Conservation (phyloP, 352 stramenopile species). For the Pythium insidiosum region DNA sequence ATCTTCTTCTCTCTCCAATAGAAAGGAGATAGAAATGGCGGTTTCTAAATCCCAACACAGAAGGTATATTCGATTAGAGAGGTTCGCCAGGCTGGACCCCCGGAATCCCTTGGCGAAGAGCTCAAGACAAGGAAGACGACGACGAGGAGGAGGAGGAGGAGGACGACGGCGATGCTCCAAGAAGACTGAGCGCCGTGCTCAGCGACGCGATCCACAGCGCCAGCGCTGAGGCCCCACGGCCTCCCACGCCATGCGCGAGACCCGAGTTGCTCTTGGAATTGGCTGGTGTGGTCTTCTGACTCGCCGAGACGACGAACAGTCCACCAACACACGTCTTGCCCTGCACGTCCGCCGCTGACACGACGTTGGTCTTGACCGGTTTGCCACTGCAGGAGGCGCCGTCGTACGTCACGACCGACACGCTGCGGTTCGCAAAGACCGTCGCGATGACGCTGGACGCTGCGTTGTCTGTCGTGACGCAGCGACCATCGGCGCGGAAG, state of each 20-base stretch:
- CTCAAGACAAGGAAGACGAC: neutral
- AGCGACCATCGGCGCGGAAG: slow-evolving; percentile 32
- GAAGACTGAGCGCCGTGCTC: too few species aligned
- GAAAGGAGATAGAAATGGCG: neutral
- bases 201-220: too few species aligned
- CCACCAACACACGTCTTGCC: slow-evolving; percentile 1
- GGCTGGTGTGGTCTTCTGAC: neutral
- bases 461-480: slow-evolving; percentile 28
- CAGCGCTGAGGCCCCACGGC: too few species aligned
- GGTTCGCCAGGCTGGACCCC: neutral
- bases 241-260: too few species aligned
- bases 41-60: neutral
- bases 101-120: too few species aligned
- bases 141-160: neutral
- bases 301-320: slow-evolving; percentile 4
- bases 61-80: neutral
- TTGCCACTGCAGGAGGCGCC: slow-evolving; percentile 23
- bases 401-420: slow-evolving; percentile 21
- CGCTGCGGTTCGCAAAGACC: slow-evolving; percentile 20
- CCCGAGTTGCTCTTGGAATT: neutral
- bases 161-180: too few species aligned
- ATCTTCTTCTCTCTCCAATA: slow-evolving; percentile 10
- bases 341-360: slow-evolving; percentile 2
- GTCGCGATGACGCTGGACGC: slow-evolving; percentile 27
- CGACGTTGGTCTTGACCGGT: slow-evolving; percentile 15